A percentile compares a stretch with the other conserved stretches of the same genome.
These are phyloP conservation scores for Heracleum sosnowskyi DNA, from an alignment of 129 eudicot genomes.

Conservation along the genomic window DNA sequence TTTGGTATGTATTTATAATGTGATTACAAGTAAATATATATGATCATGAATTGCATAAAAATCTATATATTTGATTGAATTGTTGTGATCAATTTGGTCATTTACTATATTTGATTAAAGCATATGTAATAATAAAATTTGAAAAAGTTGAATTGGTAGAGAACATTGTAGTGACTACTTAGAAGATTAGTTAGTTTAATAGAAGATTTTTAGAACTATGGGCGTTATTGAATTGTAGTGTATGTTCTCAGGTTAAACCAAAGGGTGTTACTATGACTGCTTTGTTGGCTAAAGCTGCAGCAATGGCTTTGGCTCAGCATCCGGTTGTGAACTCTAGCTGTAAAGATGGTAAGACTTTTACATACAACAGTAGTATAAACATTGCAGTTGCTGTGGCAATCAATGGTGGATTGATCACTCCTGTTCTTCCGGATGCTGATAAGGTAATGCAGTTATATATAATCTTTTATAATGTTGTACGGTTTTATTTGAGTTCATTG, in stretches of 20 bases:
- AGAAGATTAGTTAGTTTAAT: not conserved
- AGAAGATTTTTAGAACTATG: not conserved
- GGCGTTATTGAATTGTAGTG: not conserved
- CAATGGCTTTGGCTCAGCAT: conserved; percentile 90
- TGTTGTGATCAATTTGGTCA: too few relatives aligned
- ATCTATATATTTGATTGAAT: too few relatives aligned
- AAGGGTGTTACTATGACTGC: conserved; percentile 97
- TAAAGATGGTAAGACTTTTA: conserved; percentile 91
- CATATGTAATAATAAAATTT: too few relatives aligned
- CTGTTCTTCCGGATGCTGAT: conserved; percentile 93
- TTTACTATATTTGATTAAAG: too few relatives aligned
- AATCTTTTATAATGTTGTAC: not conserved
- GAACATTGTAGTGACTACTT: not conserved
- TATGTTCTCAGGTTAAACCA: conserved; percentile 49
- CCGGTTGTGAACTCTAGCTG: conserved; percentile 84
- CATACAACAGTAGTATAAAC: conserved; percentile 71
- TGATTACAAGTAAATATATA: too few relatives aligned
- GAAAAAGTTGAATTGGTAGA: not conserved
- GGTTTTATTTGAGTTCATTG: not conserved
- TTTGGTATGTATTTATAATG: too few relatives aligned
- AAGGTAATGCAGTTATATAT: conserved; percentile 36
- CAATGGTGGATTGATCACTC: conserved; percentile 91
- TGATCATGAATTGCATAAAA: too few relatives aligned
- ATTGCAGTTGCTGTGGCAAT: conserved; percentile 94
- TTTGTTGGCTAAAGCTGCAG: conserved; percentile 88